phyloP scores from a whole-genome alignment of 2,329 filamentous ascomycete genomes.

The Purpureocillium takamizusanense region DNA sequence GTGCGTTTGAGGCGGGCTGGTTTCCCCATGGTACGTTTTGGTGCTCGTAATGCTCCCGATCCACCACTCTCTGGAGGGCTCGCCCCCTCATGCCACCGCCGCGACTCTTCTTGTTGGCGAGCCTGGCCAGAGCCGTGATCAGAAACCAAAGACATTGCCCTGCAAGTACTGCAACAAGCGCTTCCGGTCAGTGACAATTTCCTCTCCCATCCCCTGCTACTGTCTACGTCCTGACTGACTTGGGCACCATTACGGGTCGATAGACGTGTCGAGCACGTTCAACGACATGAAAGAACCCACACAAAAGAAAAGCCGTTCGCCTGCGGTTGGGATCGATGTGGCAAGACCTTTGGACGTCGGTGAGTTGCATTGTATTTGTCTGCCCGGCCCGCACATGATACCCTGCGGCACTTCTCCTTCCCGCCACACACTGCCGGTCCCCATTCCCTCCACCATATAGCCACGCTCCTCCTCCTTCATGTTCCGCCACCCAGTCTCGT shows the following conservation, averaged over 20 bases:
- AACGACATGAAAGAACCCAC: slow-evolving; percentile 55
- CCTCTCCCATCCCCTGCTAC: slow-evolving; percentile 2
- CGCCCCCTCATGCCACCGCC: slow-evolving; percentile 21
- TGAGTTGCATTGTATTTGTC: slow-evolving; percentile 25
- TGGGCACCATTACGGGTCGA: slow-evolving; percentile 11
- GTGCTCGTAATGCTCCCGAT: slow-evolving; percentile 40
- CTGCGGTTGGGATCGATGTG: slow-evolving; percentile 49
- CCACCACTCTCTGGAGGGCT: slow-evolving; percentile 43
- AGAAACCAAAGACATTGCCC: slow-evolving; percentile 52
- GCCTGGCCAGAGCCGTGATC: slow-evolving; percentile 41
- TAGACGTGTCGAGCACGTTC: slow-evolving; percentile 56
- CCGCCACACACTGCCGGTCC: neutral
- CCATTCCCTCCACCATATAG: too few species aligned
- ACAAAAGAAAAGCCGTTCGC: slow-evolving; percentile 58
- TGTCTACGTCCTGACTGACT: too few species aligned
- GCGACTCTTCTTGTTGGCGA: slow-evolving; percentile 27
- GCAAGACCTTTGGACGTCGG: slow-evolving; percentile 54
- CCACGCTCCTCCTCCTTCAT: too few species aligned
- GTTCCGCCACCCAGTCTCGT: neutral
- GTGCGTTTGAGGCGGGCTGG: neutral
- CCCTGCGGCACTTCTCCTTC: slow-evolving; percentile 8
- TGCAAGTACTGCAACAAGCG: slow-evolving; percentile 56
- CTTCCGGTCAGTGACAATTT: slow-evolving; percentile 41
- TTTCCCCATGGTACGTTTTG: slow-evolving; percentile 4
- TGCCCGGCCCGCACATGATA: neutral